Percentiles rank a stretch among this genome's conserved stretches.
Conservation (phyloP, 2,329 filamentous ascomycete genomes). For the Penicillium capsulatum region DNA sequence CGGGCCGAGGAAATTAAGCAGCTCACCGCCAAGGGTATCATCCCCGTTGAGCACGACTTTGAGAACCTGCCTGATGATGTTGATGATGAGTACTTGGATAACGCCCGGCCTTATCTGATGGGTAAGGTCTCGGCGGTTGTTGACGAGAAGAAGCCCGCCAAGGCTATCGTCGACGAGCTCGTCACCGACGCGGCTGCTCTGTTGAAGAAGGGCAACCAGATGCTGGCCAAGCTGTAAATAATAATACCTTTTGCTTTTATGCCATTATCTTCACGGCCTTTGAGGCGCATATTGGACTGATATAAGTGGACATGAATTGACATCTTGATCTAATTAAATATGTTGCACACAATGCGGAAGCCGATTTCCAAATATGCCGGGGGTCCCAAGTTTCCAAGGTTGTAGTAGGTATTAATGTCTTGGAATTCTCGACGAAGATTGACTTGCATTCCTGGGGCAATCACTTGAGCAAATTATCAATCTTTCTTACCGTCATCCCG, state of each 20-base stretch:
- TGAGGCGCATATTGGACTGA: too few relatives aligned
- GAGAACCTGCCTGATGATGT: slow-evolving; percentile 71
- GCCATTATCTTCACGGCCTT: slow-evolving; percentile 5
- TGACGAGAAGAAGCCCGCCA: slow-evolving; percentile 86
- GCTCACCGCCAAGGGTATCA: slow-evolving; percentile 79
- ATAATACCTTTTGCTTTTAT: slow-evolving; percentile 10
- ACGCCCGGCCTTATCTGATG: slow-evolving; percentile 89
- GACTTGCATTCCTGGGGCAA: too few relatives aligned
- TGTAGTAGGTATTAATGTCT: too few relatives aligned
- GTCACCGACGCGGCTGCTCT: slow-evolving; percentile 72
- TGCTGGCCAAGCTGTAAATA: slow-evolving; percentile 65
- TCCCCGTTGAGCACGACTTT: slow-evolving; percentile 91
- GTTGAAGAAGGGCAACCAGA: slow-evolving; percentile 64
- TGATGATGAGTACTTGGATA: slow-evolving; percentile 84
- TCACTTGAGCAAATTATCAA: too few relatives aligned
- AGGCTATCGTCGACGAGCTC: slow-evolving; percentile 91
- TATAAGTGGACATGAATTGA: too few relatives aligned
- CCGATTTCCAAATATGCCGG: too few relatives aligned
- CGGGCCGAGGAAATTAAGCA: slow-evolving; percentile 86
- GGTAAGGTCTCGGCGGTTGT: slow-evolving; percentile 93
- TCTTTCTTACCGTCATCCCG: too few relatives aligned
- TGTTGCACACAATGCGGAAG: too few relatives aligned
- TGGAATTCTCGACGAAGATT: too few relatives aligned
- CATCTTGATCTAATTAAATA: too few relatives aligned
- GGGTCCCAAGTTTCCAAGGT: too few relatives aligned